Evolutionary conservation across 768 basidiomycete species (phyloP), one percentile per base, ranked within the genome.

Genomic region (Pleurotus salmoneostramineus): DNA sequence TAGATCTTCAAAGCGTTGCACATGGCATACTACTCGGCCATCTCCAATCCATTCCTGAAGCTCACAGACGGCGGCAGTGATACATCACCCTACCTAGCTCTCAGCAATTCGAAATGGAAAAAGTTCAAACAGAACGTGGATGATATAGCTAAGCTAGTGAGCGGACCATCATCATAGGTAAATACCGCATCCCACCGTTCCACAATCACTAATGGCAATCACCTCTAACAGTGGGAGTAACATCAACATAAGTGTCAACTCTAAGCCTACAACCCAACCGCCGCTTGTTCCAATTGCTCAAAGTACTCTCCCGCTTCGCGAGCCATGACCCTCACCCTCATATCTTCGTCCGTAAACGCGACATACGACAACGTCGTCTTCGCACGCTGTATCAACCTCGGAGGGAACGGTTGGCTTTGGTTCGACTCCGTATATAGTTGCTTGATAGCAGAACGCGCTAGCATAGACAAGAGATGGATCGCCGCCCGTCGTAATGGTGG

Each of bases 1-100:
- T 64, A 96, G 93, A 83, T 91, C 43, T 95, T 94, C 79, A 90
- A 88, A 66, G 91, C 94, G 6, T 70, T 95, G 55, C 93, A 96
- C 66, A 89, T 91, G 76, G 89, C 91, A 0, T 94, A 94, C 71
- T 89, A 92, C 62, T 78, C 81, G 36, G 82, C 93, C 21, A 80
- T 92, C 49, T 88, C 91, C 43, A 95, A 95, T 64, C 94, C 94
- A 2, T 95, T 96, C 73, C 76, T 94, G 54, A 86, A 80, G 59
- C 75, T 89, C n/a, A 77, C 84, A 60, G 85, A 86, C 40, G 69
- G 71, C 5, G 68, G 68, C 6, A 72, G 70, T 60, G 88, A 89
- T 61, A 80, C 81, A 45, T 71, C 77, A 0, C 77, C 81, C 7
- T 77, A 84, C 51, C 76, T 89, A 40, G 71, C 76, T 11, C 84